Base-by-base conservation (phyloP, 176 grass and related monocot species). In the Zea mays region DNA sequence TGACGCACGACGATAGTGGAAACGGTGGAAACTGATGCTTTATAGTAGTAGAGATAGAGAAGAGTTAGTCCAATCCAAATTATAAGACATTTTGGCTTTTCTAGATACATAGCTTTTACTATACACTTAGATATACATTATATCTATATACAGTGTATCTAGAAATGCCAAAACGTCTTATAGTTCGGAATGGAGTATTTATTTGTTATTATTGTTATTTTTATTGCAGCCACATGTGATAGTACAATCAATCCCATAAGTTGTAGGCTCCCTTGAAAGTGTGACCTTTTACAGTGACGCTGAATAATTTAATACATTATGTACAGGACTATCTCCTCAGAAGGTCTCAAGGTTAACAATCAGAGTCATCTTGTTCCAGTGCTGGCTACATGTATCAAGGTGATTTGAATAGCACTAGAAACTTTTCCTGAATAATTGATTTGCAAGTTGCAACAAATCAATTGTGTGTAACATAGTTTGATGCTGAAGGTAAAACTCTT, bases 341-440 rank as follows among this genome's bases (percentile, higher is more conserved):
- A 98, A 71, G 96, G 89, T 61, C 85, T 94, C 83, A 94, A 98
- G 71, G 27, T 94, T 87, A 98, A 98, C 71, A 94, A 86, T 62
- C 96, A 98, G 65, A 90, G 43, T 83, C 89, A 98, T 83, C 91
- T 98, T 45, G 65, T 88, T 65, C 96, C 96, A 71, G 86, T 98
- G 49, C 63, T 98, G 87, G 96, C 89, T 74, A 98, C 96, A 71
- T 88, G 88, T 58, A 51, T 98, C 72, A 98, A 92, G 95, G 95
- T 98, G 45, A 84, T 75, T 80, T 88, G 52, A 67, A 58, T 58
- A 58, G 55, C 55, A 21, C 7, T n/a, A 10, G 19, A n/a, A 58
- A 10, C 55, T 58, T 58, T 58, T 58, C n/a, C 19, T 57, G 55
- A 58, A 21, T 58, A 57, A 57, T 57, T 57, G n/a, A 20, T 57